These are phyloP conservation scores for Candida taoyuanica DNA, from an alignment of 805 yeast species.

Conservation along the genomic window DNA sequence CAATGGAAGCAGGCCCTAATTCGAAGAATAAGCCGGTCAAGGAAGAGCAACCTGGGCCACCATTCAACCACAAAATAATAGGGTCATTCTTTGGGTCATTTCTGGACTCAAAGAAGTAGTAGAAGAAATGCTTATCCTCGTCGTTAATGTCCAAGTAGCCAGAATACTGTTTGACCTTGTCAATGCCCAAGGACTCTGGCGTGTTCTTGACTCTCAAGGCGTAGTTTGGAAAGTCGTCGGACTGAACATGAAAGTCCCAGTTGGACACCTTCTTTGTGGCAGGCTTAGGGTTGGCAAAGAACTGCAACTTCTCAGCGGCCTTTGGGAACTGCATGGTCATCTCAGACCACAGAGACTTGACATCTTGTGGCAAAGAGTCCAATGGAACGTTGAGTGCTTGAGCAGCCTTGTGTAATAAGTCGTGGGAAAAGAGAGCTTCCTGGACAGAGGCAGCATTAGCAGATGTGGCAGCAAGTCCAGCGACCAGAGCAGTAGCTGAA, in stretches of 20 bases:
- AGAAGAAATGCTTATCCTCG: constrained; percentile 84
- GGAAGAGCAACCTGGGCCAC: constrained; percentile 94
- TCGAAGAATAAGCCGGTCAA: constrained; percentile 84
- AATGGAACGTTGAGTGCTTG: constrained; percentile 47
- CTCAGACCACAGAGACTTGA: constrained; percentile 57
- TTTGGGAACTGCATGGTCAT: constrained; percentile 58
- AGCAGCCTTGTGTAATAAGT: constrained; percentile 44
- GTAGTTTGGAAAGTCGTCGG: constrained; percentile 41
- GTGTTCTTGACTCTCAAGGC: constrained; percentile 53
- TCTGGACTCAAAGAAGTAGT: constrained; percentile 83
- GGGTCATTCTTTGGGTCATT: constrained; percentile 87
- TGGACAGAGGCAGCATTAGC: constrained; percentile 30
- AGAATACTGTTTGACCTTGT: constrained; percentile 72
- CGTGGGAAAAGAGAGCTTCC: constrained; percentile 28
- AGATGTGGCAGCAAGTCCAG: constrained; percentile 11
- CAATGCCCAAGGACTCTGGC: constrained; percentile 72
- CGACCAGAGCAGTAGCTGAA: constrained; percentile 26
- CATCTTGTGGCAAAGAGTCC: constrained; percentile 43
- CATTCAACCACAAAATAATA: constrained; percentile 82
- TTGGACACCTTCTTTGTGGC: constrained; percentile 23
- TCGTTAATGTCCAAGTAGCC: constrained; percentile 83
- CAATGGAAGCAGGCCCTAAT: constrained; percentile 75
- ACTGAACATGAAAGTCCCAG: constrained; percentile 38
- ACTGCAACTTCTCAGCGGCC: constrained; percentile 44
- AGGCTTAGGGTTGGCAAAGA: constrained; percentile 46